Conservation (phyloP, 257 asterid genomes). For the Salvia splendens region DNA sequence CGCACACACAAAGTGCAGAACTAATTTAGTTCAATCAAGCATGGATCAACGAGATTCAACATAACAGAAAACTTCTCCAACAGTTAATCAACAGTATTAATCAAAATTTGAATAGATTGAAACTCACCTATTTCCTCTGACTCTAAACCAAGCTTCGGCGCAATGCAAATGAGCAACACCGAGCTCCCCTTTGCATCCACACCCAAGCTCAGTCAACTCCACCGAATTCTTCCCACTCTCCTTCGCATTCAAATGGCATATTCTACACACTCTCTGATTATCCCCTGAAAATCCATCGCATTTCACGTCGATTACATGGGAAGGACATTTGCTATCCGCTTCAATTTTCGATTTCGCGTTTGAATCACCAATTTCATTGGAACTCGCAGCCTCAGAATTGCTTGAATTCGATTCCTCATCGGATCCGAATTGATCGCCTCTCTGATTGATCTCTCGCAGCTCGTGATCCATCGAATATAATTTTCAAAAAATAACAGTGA, state of each 20-base stretch:
- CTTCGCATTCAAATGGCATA: slow-evolving; percentile 71
- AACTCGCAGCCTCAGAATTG: slow-evolving; percentile 30
- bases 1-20: too few species aligned
- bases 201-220: slow-evolving; percentile 78
- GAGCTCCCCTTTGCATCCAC: slow-evolving; percentile 92
- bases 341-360: background rate
- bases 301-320: slow-evolving; percentile 46
- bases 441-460: slow-evolving; percentile 24
- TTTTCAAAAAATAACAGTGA: background rate
- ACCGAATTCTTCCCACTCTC: slow-evolving; percentile 40
- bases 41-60: background rate
- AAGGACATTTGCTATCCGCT: slow-evolving; percentile 32
- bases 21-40: too few species aligned
- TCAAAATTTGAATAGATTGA: too few species aligned
- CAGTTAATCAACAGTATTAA: background rate
- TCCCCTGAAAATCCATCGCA: slow-evolving; percentile 34
- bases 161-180: slow-evolving; percentile 70
- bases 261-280: slow-evolving; percentile 55
- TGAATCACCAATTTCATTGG: slow-evolving; percentile 24
- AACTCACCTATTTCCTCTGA: slow-evolving; percentile 65
- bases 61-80: slow-evolving; percentile 12
- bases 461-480: slow-evolving; percentile 38
- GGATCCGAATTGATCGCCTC: background rate
- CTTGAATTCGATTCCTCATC: slow-evolving; percentile 21
- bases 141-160: slow-evolving; percentile 80